phyloP scores from a whole-genome alignment of 352 stramenopile genomes.

The Pilasporangium apinafurcum region DNA sequence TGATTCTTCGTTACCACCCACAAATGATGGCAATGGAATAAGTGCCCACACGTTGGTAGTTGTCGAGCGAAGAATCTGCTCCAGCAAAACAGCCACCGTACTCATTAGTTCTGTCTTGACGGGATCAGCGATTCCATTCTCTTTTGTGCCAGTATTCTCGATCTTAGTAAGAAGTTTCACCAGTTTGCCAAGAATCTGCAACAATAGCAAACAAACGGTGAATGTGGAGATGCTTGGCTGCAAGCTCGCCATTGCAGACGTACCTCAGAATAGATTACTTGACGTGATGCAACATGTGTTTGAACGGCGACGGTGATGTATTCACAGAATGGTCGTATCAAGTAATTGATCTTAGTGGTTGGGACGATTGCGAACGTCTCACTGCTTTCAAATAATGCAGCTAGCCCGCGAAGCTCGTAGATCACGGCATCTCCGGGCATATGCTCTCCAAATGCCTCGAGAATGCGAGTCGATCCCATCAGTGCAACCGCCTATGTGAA shows the following conservation, averaged over 20 bases:
- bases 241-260: too few relatives aligned
- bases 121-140: constrained; percentile 21
- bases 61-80: constrained; percentile 32
- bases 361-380: constrained; percentile 4
- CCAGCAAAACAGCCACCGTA: constrained; percentile 52
- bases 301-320: constrained; percentile 57
- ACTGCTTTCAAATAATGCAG: constrained; percentile 31
- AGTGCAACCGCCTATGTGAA: constrained; percentile 41
- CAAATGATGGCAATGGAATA: constrained; percentile 50
- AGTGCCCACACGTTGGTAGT: constrained; percentile 37
- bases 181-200: constrained; percentile 35
- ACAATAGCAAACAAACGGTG: not conserved
- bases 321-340: constrained; percentile 58
- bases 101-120: constrained; percentile 46
- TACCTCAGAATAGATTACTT: constrained; percentile 41
- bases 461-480: constrained; percentile 52
- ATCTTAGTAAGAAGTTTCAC: constrained; percentile 22
- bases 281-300: constrained; percentile 33
- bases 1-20: constrained; percentile 33
- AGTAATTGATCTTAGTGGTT: constrained; percentile 24
- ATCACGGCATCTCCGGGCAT: constrained; percentile 25
- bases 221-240: not conserved
- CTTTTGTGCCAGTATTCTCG: constrained; percentile 1
- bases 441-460: constrained; percentile 59
- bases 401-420: constrained; percentile 43